These are phyloP conservation scores for Chlorophyllum brunneum DNA, from an alignment of 768 basidiomycete genomes.

Conservation along the genomic window DNA sequence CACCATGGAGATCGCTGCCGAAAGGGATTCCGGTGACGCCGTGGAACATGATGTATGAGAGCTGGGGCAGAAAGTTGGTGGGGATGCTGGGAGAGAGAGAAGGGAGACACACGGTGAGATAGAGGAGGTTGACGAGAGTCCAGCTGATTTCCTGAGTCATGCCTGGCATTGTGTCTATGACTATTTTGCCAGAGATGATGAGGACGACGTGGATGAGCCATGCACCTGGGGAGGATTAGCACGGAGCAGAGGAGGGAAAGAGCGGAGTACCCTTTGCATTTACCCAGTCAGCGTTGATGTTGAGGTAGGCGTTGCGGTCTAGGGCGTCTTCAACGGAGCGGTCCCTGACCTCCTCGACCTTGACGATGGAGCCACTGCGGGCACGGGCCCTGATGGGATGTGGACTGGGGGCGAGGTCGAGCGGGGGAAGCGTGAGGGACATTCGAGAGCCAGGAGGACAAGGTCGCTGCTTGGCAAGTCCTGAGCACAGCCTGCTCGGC, in stretches of 20 bases:
- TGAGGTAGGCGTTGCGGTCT: conserved; percentile 77
- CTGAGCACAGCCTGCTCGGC: neutral
- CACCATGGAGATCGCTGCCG: conserved; percentile 79
- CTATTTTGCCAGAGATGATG: conserved; percentile 84
- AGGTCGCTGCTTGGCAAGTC: neutral
- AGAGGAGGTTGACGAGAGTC: conserved; percentile 89
- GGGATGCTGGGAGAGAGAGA: neutral
- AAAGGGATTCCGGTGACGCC: conserved; percentile 98
- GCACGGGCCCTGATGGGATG: conserved; percentile 39
- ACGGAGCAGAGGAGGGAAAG: neutral
- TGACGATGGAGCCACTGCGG: conserved; percentile 76
- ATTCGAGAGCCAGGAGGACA: conserved; percentile 29
- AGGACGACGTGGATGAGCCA: conserved; percentile 98
- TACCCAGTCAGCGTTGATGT: conserved; percentile 91
- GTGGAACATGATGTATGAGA: conserved; percentile 99
- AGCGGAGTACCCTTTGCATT: conserved; percentile 76
- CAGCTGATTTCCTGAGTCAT: conserved; percentile 94
- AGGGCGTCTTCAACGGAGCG: conserved; percentile 68
- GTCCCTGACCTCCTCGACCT: conserved; percentile 79
- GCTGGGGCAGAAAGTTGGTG: conserved; percentile 35
- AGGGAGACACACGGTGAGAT: conserved; percentile 70
- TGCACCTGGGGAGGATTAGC: conserved; percentile 56
- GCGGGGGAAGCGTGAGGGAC: conserved; percentile 50
- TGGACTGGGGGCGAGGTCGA: conserved; percentile 49
- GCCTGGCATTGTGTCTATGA: conserved; percentile 91